These are phyloP conservation scores for Solanum tacnaense DNA, from an alignment of 257 asterid genomes.

Conservation along the genomic window DNA sequence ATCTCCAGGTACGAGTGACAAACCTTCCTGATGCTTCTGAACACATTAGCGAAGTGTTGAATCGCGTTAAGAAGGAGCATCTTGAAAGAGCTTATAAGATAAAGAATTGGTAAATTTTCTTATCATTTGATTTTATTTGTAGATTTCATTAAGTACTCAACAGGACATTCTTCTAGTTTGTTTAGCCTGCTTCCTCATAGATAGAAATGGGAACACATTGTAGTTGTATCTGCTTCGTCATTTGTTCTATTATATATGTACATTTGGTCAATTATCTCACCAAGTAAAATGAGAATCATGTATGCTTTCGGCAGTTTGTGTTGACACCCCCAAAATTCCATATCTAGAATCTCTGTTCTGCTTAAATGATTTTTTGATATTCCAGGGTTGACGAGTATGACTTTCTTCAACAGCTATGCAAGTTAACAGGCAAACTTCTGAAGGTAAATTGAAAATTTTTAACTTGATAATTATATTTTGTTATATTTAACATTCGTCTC, in stretches of 20 bases:
- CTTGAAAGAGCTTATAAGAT: constrained; percentile 80
- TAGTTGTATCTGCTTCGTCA: neutral
- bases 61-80: constrained; percentile 82
- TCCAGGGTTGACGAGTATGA: constrained; percentile 72
- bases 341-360: neutral
- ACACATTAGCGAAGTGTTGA: constrained; percentile 92
- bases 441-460: constrained; percentile 33
- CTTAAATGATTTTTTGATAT: neutral
- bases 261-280: neutral
- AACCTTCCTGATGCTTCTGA: constrained; percentile 91
- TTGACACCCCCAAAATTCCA: neutral
- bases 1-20: constrained; percentile 73
- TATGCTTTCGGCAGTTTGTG: neutral
- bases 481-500: neutral
- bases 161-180: neutral
- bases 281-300: neutral
- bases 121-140: neutral
- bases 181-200: neutral
- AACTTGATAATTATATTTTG: neutral
- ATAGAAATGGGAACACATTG: neutral
- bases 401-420: constrained; percentile 85
- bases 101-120: constrained; percentile 43
- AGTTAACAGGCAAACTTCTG: constrained; percentile 70
- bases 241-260: neutral
- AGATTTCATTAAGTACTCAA: neutral